Evolutionary conservation across 345 rosid species (phyloP), one percentile per base, ranked within the genome.

Genomic region (Salix arbutifolia): DNA sequence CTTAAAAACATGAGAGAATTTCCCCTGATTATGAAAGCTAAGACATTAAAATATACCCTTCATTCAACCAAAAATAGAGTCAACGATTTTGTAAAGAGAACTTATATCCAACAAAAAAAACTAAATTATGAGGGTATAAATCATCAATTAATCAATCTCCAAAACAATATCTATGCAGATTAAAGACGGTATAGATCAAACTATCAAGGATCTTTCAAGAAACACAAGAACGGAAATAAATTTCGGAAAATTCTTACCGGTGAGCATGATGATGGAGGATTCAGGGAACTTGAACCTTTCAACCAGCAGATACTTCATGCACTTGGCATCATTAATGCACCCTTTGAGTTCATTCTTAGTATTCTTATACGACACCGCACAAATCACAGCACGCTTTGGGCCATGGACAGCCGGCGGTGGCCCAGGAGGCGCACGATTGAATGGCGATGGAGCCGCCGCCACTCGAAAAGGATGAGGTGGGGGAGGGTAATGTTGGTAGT

Each of bases 281-380:
- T 91, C 97, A 0, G 94, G 97, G 82, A 94, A 92, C 10, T 81
- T 81, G 85, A 92, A 94, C 52, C 85, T 91, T 52, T 88, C 89
- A 76, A 90, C 79, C 89, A 94, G 61, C 92, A 94, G 74, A 85
- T 80, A 92, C 86, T 94, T 92, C 95, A 94, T 94, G 79, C 93
- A 94, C 21, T 74, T 91, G 50, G 94, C 96, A 70, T 94, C 97
- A 75, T 92, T 92, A 53, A 92, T 60, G 80, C 98, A 92, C 14
- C 98, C 98, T 76, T 90, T 91, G 30, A 94, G 88, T 82, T 94
- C 94, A 66, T 85, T 48, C 14, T 31, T 28, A 6, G 95, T 77
- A 56, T 84, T 48, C 88, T 71, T 87, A 70, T 92, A 94, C 25
- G 95, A 81, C 2, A 94, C 81, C 44, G 93, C 97, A 12, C 93